These are phyloP conservation scores for Lentinula detonsa DNA, from an alignment of 768 basidiomycete genomes.

Conservation along the genomic window DNA sequence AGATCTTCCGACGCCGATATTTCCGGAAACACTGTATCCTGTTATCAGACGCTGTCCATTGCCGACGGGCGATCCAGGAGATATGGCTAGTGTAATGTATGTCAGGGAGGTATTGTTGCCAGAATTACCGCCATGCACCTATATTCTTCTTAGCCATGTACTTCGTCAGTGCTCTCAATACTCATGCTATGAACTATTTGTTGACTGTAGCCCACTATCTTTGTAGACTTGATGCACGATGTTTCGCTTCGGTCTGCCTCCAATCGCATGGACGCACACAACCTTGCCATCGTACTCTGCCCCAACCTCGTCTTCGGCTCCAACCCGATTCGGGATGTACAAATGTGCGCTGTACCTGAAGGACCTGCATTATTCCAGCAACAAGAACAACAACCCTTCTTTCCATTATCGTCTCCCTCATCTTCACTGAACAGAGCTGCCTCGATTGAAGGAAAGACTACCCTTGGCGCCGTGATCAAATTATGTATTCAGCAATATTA, in stretches of 20 bases:
- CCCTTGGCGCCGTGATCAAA: slow-evolving; percentile 66
- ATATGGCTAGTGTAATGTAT: slow-evolving; percentile 56
- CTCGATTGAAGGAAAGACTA: slow-evolving; percentile 43
- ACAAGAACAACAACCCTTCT: slow-evolving; percentile 13
- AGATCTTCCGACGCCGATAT: slow-evolving; percentile 74
- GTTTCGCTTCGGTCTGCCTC: slow-evolving; percentile 59
- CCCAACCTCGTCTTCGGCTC: slow-evolving; percentile 75
- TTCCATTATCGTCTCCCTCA: slow-evolving; percentile 9
- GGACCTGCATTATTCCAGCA: slow-evolving; percentile 32
- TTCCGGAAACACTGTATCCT: slow-evolving; percentile 65
- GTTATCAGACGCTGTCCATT: slow-evolving; percentile 62
- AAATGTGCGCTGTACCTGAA: slow-evolving; percentile 62
- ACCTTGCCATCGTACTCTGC: slow-evolving; percentile 71
- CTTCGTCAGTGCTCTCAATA: slow-evolving; percentile 39
- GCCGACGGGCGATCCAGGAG: slow-evolving; percentile 42
- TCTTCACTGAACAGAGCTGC: slow-evolving; percentile 18
- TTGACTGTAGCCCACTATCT: slow-evolving; percentile 11
- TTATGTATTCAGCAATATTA: slow-evolving; percentile 80
- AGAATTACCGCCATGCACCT: slow-evolving; percentile 61
- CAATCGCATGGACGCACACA: slow-evolving; percentile 81
- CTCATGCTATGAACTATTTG: not conserved
- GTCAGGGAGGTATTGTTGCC: slow-evolving; percentile 66
- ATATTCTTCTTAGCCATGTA: slow-evolving; percentile 67
- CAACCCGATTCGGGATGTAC: slow-evolving; percentile 64
- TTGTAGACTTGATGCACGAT: slow-evolving; percentile 71